Conservation (phyloP, 306 rosid genomes). For the Lablab purpureus region DNA sequence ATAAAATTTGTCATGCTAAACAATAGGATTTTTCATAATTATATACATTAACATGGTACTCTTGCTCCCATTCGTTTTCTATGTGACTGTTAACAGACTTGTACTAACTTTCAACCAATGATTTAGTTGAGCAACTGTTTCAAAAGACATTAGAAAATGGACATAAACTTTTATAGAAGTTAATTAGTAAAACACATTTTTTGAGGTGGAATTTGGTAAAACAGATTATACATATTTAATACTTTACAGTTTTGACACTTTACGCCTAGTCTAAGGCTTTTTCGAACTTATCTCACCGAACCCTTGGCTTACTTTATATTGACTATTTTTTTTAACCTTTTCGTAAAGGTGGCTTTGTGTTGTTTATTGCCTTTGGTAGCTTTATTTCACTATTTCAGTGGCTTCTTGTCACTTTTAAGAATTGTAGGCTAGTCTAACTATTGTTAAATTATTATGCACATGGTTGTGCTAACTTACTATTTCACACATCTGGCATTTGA, state of each 20-base stretch:
- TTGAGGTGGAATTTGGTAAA: too few relatives aligned
- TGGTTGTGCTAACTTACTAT: background rate
- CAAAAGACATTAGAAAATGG: background rate
- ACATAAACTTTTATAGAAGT: background rate
- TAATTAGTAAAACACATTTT: background rate
- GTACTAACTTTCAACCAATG: background rate
- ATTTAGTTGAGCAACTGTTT: background rate
- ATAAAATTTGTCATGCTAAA: background rate
- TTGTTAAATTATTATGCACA: background rate
- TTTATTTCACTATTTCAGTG: background rate
- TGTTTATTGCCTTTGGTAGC: background rate
- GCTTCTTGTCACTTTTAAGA: background rate
- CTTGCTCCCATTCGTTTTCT: too few relatives aligned
- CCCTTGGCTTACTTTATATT: background rate
- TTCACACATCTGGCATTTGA: background rate
- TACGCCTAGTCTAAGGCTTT: background rate
- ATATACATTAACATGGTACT: too few relatives aligned
- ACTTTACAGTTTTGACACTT: background rate
- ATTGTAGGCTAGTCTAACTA: background rate
- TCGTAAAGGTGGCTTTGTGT: background rate
- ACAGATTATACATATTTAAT: too few relatives aligned
- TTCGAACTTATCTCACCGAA: background rate
- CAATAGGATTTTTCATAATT: background rate
- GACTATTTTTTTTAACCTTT: conserved; percentile 1
- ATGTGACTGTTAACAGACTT: too few relatives aligned